phyloP scores from a whole-genome alignment of 2,329 filamentous ascomycete genomes.

The Eutypella sp. region DNA sequence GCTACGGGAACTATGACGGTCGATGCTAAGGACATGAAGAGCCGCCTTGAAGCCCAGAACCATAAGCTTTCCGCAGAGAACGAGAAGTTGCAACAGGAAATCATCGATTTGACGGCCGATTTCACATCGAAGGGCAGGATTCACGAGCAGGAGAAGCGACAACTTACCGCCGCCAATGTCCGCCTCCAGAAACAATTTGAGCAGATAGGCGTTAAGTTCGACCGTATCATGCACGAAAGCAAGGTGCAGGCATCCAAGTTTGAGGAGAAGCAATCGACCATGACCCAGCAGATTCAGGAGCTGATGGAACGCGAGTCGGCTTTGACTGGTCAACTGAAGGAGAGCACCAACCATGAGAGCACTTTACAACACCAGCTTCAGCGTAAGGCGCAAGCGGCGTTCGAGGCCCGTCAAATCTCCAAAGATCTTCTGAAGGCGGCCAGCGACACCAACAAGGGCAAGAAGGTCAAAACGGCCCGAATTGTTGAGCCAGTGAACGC shows the following conservation, averaged over 20 bases:
- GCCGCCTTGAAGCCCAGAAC: conserved; percentile 18
- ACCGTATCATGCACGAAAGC: conserved; percentile 23
- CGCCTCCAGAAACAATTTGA: conserved; percentile 39
- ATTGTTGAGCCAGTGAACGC: conserved; percentile 24
- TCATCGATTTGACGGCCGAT: conserved; percentile 16
- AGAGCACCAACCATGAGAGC: conserved; percentile 14
- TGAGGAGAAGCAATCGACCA: conserved; percentile 13
- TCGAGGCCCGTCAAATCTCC: conserved; percentile 17
- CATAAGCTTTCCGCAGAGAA: conserved; percentile 18
- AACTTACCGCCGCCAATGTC: conserved; percentile 12
- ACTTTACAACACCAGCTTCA: conserved; percentile 12
- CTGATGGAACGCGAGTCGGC: conserved; percentile 15
- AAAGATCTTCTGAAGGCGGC: conserved; percentile 19
- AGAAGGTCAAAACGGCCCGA: conserved; percentile 27
- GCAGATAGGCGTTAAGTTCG: conserved; percentile 27
- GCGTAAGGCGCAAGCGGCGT: conserved; percentile 13
- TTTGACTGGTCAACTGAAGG: conserved; percentile 13
- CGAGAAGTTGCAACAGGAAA: conserved; percentile 17
- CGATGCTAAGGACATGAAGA: conserved; percentile 17
- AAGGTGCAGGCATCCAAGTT: conserved; percentile 17
- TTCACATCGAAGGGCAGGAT: conserved; percentile 10
- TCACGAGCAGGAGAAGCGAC: conserved; percentile 17
- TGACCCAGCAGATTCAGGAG: conserved; percentile 18
- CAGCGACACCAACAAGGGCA: conserved; percentile 22
- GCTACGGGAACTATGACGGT: conserved; percentile 14